phyloP scores from a whole-genome alignment of 1,284 basidiomycete species.

The Schizophyllum commune region DNA sequence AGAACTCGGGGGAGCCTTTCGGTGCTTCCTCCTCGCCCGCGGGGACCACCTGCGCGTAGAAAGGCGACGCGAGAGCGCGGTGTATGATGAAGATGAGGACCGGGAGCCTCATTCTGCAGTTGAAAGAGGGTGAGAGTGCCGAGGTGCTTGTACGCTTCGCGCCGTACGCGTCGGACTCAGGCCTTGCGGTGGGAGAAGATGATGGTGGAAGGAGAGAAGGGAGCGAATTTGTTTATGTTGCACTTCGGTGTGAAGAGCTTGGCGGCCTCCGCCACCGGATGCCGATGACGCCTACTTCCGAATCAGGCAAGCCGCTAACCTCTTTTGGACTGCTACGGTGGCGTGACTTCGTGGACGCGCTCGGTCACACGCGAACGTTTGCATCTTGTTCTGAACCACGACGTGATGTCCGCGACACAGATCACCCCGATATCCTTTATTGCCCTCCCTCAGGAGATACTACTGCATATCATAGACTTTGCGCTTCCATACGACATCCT shows the following conservation, averaged over 20 bases:
- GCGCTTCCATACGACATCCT: no score
- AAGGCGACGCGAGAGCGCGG: neutral
- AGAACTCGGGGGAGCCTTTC: slow-evolving; percentile 31
- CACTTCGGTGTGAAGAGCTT: neutral
- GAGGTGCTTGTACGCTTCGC: no score
- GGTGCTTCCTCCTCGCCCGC: neutral
- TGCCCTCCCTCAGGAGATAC: no score
- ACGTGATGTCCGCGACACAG: no score
- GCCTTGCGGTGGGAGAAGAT: neutral
- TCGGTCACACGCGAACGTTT: no score
- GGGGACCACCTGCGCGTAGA: neutral
- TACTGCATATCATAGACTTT: no score
- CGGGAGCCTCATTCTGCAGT: neutral
- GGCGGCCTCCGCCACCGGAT: neutral
- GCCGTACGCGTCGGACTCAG: no score
- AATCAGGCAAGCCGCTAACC: neutral
- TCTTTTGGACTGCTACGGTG: neutral
- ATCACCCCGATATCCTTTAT: no score
- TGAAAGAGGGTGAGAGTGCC: no score
- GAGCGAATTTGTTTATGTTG: neutral
- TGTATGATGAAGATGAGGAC: neutral
- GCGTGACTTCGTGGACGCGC: neutral
- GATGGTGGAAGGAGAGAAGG: neutral
- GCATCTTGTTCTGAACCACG: slow-evolving; percentile 1
- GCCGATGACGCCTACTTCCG: neutral